These are phyloP conservation scores for Microcyclospora tardicrescens DNA, from an alignment of 2,329 filamentous ascomycete species.

Conservation along the genomic window DNA sequence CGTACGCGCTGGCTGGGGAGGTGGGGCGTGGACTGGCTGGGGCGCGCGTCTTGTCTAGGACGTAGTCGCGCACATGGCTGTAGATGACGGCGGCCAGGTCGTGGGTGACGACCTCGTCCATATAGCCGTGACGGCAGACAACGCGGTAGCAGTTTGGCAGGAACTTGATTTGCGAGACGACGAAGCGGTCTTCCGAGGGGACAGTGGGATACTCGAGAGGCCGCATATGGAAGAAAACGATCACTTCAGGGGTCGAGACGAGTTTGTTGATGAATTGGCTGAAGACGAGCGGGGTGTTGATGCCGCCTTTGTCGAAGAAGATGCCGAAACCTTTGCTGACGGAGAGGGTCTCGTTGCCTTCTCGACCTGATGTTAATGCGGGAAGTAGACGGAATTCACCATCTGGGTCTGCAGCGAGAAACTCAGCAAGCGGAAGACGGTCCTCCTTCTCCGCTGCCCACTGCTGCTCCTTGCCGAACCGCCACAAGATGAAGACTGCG, in stretches of 20 bases:
- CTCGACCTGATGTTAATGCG: background rate
- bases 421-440: conserved; percentile 38
- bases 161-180: conserved; percentile 34
- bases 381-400: conserved; percentile 13
- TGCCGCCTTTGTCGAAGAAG: conserved; percentile 67
- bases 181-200: conserved; percentile 37
- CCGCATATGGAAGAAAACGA: conserved; percentile 63
- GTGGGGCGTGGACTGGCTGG: background rate
- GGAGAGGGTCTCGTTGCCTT: conserved; percentile 28
- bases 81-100: conserved; percentile 49
- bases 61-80: conserved; percentile 39
- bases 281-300: conserved; percentile 53
- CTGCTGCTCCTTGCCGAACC: conserved; percentile 66
- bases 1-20: background rate
- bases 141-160: conserved; percentile 53
- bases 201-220: conserved; percentile 46
- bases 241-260: conserved; percentile 50
- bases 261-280: conserved; percentile 63
- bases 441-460: conserved; percentile 58
- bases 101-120: conserved; percentile 54
- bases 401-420: conserved; percentile 24
- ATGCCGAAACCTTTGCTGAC: conserved; percentile 47
- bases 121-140: conserved; percentile 59
- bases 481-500: conserved; percentile 58
- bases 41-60: conserved; percentile 4